These are phyloP conservation scores for Russula sp. DNA, from an alignment of 768 basidiomycete species.

Conservation along the genomic window DNA sequence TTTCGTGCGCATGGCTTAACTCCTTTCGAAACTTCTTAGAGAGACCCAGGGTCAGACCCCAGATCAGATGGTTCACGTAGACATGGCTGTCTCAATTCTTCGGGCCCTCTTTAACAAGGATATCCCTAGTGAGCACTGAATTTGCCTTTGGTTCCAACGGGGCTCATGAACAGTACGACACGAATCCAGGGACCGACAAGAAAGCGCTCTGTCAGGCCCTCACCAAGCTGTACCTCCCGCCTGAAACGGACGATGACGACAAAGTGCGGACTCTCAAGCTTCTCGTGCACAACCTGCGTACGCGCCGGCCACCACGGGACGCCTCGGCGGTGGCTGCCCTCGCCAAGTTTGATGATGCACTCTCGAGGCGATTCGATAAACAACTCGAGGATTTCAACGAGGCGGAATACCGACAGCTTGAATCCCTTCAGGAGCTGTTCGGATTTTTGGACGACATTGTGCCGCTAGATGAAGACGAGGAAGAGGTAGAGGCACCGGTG, in stretches of 20 bases:
- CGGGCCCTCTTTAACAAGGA: slow-evolving; percentile 44
- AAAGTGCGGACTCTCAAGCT: slow-evolving; percentile 58
- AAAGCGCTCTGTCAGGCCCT: slow-evolving; percentile 45
- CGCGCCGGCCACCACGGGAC: slow-evolving; percentile 57
- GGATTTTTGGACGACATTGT: slow-evolving; percentile 67
- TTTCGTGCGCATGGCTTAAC: neutral
- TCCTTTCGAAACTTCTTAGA: slow-evolving; percentile 27
- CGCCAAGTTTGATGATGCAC: slow-evolving; percentile 55
- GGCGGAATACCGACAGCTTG: slow-evolving; percentile 60
- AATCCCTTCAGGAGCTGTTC: slow-evolving; percentile 58
- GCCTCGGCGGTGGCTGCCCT: slow-evolving; percentile 61
- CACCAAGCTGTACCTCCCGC: slow-evolving; percentile 57
- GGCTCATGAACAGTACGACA: neutral
- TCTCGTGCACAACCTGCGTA: slow-evolving; percentile 51
- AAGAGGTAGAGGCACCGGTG: slow-evolving; percentile 31
- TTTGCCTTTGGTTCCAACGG: too few species aligned
- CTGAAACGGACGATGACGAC: slow-evolving; percentile 55
- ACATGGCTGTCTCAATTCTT: slow-evolving; percentile 49
- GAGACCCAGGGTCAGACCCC: slow-evolving; percentile 36
- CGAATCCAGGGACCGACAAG: slow-evolving; percentile 39
- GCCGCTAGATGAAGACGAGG: slow-evolving; percentile 58
- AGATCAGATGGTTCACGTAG: slow-evolving; percentile 46
- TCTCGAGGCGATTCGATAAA: slow-evolving; percentile 67
- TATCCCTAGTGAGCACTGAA: slow-evolving; percentile 43
- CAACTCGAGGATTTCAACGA: slow-evolving; percentile 68